Evolutionary conservation across 2,329 filamentous ascomycete genomes (phyloP), one percentile per base, ranked within the genome.

Genomic region (Coniochaeta sp.): DNA sequence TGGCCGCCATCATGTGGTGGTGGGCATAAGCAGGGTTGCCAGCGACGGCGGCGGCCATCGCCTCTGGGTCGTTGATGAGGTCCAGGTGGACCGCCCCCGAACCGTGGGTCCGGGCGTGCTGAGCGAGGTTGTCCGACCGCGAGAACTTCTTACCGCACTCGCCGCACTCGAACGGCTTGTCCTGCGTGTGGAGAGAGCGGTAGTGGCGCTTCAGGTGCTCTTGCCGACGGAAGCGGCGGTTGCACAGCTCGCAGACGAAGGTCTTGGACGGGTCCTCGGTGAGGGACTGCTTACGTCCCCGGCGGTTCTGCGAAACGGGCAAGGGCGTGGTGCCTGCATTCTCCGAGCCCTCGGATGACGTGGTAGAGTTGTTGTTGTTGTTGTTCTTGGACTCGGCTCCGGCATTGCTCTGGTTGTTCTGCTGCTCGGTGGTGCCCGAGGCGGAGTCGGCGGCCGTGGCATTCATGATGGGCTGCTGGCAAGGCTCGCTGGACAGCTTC

Each of bases 71-170:
- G 65, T 93, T 90, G 57, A 96, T 81, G 57, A 97, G 83, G 69
- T 91, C 90, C 89, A 98, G 93, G 70, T 96, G 88, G 65, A 97
- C 90, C 62, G 92, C 90, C 63, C 92, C 91, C 61, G 88, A 89
- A 60, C 92, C 92, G 71, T 99, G 95, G 4, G 95, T 99, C 64
- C 95, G 87, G 65, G 95, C 89, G 73, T 99, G 95, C 78, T 99
- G 95, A 26, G 92, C 90, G 17, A 99, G 85, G 81, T 99, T 99
- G 78, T 99, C 95, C 68, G 91, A 96, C 69, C 95, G 89, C 22
- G 93, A 98, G 79, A 98, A 99, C 81, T 96, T 97, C 89, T 99
- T 99, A 69, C 95, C 93, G 71, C 95, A 99, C 79, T 99, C 93
- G 66, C 87, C 85, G 82, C 95, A 99, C 79, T 96, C 91, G 70